Evolutionary conservation across 1,284 basidiomycete species (phyloP), one percentile per base, ranked within the genome.

Genomic region (Exobasidium cylindrosporum): DNA sequence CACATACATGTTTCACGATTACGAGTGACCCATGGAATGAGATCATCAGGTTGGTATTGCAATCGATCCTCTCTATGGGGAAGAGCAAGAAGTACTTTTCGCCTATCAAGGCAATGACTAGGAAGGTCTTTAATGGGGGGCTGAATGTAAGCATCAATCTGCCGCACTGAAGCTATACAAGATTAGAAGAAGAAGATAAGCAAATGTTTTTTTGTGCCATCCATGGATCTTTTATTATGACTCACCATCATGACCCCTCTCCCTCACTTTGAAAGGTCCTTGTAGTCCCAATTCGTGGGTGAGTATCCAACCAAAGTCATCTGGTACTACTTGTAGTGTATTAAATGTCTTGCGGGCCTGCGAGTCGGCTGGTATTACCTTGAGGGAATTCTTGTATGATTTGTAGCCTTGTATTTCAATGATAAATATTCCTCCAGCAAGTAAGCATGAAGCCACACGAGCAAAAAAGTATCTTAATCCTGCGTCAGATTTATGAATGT

Each of bases 351-450:
- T 23, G 2, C 31, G 53, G n/a, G 21, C 31, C 26, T 29, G n/a
- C 24, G 24, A 21, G 21, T 3, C 4, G 2, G 21, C n/a, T 24
- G 14, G 13, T 14, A 45, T 53, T 14, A 57, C 40, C 23, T 49
- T 44, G 29, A 60, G 57, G 17, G 63, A 63, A 49, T 65, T 58
- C 45, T 65, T 61, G 53, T 68, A 68, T 30, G 66, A 68, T 4
- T 30, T 45, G 60, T 61, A 68, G 17, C 60, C 63, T 57, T 68
- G 66, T 46, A 61, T 7, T 40, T 68, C 66, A 43, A 65, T 10
- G 0, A 61, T 56, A 17, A 68, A 32, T 4, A 65, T 1, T 31
- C 66, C 66, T 17, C 61, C 57, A 14, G 45, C 14, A 23, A n/a
- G 13, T n/a, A 68, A 31, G 13, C 31, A 55, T 17, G 17, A 6